Evolutionary conservation across 306 rosid species (phyloP).

Genomic region (Canavalia ensiformis): DNA sequence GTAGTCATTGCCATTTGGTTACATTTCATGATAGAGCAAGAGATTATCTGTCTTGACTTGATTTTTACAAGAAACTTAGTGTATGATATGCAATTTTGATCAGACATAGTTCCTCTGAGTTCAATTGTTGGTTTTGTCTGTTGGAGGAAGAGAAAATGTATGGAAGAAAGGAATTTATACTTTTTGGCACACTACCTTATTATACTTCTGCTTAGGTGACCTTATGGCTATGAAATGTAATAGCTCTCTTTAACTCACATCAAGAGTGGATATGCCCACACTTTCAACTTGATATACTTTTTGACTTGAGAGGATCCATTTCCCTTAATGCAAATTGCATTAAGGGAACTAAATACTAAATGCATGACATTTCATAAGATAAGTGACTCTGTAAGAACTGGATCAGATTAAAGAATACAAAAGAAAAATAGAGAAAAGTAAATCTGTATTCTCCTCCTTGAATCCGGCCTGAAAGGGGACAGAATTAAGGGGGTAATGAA

Average conservation of each 20-base stretch:
- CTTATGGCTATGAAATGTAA: background rate
- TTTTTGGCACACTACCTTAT: background rate
- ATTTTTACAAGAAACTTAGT: constrained; percentile 10
- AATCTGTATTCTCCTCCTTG: too few species aligned
- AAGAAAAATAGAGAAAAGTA: too few species aligned
- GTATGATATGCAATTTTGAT: constrained; percentile 34
- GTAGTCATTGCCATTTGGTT: constrained; percentile 10
- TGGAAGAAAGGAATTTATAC: background rate
- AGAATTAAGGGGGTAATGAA: too few species aligned
- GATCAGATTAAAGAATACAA: too few species aligned
- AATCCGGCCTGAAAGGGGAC: too few species aligned
- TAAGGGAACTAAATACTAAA: too few species aligned
- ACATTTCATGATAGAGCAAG: background rate
- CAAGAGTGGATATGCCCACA: too few species aligned
- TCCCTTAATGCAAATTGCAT: too few species aligned
- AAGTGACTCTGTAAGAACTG: background rate
- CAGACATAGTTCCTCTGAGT: constrained; percentile 26
- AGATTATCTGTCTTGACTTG: constrained; percentile 14
- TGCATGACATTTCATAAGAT: background rate
- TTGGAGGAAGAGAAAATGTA: background rate
- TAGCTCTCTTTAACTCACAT: too few species aligned
- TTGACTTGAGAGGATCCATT: too few species aligned
- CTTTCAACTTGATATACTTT: too few species aligned
- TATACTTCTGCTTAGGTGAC: background rate
- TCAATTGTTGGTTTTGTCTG: background rate